phyloP scores from a whole-genome alignment of 2,329 filamentous ascomycete species.

The Pestalotiopsis sp. region DNA sequence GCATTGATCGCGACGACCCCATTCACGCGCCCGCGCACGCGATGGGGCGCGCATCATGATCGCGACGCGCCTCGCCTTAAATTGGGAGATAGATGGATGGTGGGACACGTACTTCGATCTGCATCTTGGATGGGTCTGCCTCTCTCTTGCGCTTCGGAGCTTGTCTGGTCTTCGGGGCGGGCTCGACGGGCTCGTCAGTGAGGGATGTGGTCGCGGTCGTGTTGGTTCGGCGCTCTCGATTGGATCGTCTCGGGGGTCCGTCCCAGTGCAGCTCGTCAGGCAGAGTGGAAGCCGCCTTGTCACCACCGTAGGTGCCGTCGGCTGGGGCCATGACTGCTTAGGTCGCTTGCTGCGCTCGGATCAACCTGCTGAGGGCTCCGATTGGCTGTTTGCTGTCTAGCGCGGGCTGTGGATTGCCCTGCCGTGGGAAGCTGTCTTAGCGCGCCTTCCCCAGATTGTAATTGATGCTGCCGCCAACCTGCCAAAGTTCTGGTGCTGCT shows the following conservation, averaged over 20 bases:
- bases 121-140: constrained; percentile 6
- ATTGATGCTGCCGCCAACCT: not conserved
- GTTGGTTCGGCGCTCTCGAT: not conserved
- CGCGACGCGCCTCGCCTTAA: too few relatives aligned
- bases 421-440: not conserved
- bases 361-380: not conserved
- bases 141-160: constrained; percentile 7
- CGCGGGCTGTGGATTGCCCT: not conserved
- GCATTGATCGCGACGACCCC: not conserved
- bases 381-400: not conserved
- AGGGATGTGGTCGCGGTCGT: not conserved
- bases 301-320: not conserved
- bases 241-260: constrained; percentile 3
- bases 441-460: not conserved
- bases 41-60: not conserved
- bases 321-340: not conserved
- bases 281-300: not conserved
- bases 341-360: not conserved
- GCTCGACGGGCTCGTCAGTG: not conserved
- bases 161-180: not conserved
- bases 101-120: constrained; percentile 12
- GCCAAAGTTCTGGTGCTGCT: not conserved
- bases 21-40: not conserved
- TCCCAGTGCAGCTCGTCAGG: not conserved
- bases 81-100: not conserved